Conservation (phyloP, 768 basidiomycete genomes). For the Leccinum subgranulosum region DNA sequence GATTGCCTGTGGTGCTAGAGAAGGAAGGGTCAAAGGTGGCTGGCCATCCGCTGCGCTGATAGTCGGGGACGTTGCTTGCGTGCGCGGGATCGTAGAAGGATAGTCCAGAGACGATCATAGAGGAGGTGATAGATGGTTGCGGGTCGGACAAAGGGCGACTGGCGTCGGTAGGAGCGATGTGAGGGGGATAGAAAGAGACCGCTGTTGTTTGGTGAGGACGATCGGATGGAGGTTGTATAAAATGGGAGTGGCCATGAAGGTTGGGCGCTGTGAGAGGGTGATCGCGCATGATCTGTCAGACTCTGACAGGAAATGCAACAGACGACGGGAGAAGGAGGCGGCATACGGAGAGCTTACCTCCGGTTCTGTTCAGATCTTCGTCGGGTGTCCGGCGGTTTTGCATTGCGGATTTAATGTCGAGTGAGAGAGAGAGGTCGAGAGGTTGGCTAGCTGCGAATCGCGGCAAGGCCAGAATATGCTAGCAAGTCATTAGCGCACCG, state of each 20-base stretch:
- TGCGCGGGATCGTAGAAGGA: constrained; percentile 53
- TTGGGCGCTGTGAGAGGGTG: constrained; percentile 1
- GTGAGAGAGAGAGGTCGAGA: not conserved
- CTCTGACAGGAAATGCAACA: constrained; percentile 6
- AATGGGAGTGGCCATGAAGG: constrained; percentile 2
- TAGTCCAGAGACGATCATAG: constrained; percentile 54
- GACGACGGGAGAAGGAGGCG: constrained; percentile 5
- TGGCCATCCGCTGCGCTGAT: constrained; percentile 38
- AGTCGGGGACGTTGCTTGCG: constrained; percentile 34
- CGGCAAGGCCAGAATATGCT: no score
- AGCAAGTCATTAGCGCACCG: no score
- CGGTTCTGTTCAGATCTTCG: constrained; percentile 18
- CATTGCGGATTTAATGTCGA: constrained; percentile 19
- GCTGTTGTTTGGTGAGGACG: not conserved
- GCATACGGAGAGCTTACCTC: constrained; percentile 26
- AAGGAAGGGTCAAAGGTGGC: constrained; percentile 14
- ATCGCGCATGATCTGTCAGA: constrained; percentile 16
- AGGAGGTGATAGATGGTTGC: not conserved
- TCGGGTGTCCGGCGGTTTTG: constrained; percentile 17
- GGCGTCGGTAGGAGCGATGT: not conserved
- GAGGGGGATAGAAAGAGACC: constrained; percentile 1
- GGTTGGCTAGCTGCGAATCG: no score
- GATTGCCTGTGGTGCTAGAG: not conserved
- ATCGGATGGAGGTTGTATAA: not conserved
- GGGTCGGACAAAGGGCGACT: not conserved